Percentiles rank a stretch among this genome's conserved stretches.
Conservation (phyloP, 169 alveolate species). For the Plasmodium coatneyi region DNA sequence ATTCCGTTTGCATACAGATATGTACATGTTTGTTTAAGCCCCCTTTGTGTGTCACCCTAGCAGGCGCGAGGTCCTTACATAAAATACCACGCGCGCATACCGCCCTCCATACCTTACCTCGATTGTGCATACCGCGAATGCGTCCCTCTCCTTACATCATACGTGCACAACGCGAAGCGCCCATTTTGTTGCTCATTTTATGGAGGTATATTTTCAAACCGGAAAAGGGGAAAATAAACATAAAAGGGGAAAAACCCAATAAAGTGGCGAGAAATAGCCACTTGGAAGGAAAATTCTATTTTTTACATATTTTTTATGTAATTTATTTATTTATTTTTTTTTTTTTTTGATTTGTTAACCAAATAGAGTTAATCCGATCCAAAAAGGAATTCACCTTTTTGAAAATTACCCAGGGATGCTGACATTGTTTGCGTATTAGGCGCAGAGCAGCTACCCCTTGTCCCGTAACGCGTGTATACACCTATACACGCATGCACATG, state of each 20-base stretch:
- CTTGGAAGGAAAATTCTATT: not conserved
- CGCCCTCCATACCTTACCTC: not conserved
- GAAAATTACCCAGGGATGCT: not conserved
- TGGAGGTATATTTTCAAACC: not conserved
- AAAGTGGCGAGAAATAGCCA: not conserved
- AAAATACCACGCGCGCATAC: not conserved
- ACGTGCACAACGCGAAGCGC: not conserved
- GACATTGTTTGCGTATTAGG: not conserved
- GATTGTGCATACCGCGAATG: not conserved
- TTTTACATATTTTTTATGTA: no score
- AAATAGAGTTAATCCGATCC: not conserved
- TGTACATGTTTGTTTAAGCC: not conserved
- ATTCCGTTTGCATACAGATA: slow-evolving; percentile 1
- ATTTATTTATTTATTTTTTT: no score
- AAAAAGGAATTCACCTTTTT: not conserved
- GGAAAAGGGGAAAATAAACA: not conserved
- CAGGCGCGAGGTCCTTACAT: not conserved
- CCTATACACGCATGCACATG: not conserved
- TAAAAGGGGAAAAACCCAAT: not conserved
- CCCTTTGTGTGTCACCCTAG: not conserved
- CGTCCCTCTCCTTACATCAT: not conserved
- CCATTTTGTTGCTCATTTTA: not conserved
- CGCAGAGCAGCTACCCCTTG: not conserved
- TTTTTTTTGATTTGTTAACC: not conserved
- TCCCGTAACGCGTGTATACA: not conserved